Conservation (phyloP, 1,284 basidiomycete species). For the Nidula niveotomentosa region DNA sequence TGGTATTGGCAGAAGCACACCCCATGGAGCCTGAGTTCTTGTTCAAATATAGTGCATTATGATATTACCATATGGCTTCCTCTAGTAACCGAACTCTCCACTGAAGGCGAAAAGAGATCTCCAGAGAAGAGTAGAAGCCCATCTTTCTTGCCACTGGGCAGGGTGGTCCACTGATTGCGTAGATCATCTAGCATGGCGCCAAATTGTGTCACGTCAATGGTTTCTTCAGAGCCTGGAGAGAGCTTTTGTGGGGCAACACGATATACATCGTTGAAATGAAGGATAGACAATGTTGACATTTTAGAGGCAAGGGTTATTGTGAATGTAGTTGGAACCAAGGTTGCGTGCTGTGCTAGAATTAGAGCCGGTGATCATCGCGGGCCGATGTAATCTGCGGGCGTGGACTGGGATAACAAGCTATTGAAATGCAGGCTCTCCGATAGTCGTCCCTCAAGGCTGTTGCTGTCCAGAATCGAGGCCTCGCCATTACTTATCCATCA, state of each 20-base stretch:
- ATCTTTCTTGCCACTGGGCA: slow-evolving; percentile 54
- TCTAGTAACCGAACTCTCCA: slow-evolving; percentile 86
- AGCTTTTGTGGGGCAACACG: slow-evolving; percentile 73
- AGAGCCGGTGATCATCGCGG: background rate
- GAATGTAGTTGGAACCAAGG: background rate
- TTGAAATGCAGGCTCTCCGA: too few relatives aligned
- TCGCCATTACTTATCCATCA: too few relatives aligned
- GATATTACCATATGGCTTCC: slow-evolving; percentile 85
- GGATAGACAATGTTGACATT: slow-evolving; percentile 27
- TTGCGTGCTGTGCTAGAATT: background rate
- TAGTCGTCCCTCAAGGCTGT: too few relatives aligned
- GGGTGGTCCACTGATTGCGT: slow-evolving; percentile 48
- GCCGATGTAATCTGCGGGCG: too few relatives aligned
- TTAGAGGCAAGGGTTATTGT: background rate
- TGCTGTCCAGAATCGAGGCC: too few relatives aligned
- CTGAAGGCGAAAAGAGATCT: slow-evolving; percentile 84
- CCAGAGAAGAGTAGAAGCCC: slow-evolving; percentile 88
- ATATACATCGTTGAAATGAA: slow-evolving; percentile 80
- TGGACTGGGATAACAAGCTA: too few relatives aligned
- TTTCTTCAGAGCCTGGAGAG: slow-evolving; percentile 46
- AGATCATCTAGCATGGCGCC: slow-evolving; percentile 60
- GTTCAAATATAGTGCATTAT: slow-evolving; percentile 3
- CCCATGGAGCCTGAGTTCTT: background rate
- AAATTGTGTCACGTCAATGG: slow-evolving; percentile 79
- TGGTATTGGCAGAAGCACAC: background rate